These are phyloP conservation scores for Fagopyrum tataricum DNA, from an alignment of 148 eudicot species.

Conservation along the genomic window DNA sequence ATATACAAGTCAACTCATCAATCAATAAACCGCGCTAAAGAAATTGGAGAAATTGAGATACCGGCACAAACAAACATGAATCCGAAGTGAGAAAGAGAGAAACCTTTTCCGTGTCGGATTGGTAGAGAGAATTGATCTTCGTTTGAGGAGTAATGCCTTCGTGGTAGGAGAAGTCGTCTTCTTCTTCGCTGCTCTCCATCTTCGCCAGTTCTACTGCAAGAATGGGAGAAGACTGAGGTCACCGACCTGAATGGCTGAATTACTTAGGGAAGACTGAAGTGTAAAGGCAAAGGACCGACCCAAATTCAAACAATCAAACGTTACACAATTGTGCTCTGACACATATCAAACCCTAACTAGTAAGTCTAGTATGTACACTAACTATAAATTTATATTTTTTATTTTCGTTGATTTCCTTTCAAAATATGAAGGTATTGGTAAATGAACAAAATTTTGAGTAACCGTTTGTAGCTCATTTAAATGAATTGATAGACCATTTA, in stretches of 20 bases:
- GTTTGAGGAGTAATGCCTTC: slow-evolving; percentile 93
- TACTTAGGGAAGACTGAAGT: neutral
- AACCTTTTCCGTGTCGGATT: slow-evolving; percentile 89
- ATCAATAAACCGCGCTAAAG: neutral
- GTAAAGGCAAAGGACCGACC: neutral
- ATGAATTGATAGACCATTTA: too few species aligned
- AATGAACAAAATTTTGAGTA: too few species aligned
- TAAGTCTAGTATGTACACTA: too few species aligned
- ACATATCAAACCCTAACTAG: neutral
- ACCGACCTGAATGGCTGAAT: neutral
- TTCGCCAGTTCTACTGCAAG: neutral
- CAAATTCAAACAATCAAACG: neutral
- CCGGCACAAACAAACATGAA: neutral
- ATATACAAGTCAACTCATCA: neutral
- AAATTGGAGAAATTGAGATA: neutral
- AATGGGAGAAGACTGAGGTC: neutral
- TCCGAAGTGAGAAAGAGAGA: neutral
- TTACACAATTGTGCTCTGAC: neutral
- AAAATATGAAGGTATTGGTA: too few species aligned
- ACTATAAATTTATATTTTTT: too few species aligned
- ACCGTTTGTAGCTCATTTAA: too few species aligned
- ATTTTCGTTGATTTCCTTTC: too few species aligned
- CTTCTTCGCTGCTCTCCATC: slow-evolving; percentile 98
- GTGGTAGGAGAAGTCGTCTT: slow-evolving; percentile 80
- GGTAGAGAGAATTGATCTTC: slow-evolving; percentile 74